Base-by-base conservation (phyloP, 192 early-diverging fungal species). In the Rhizophagus prolifer region DNA sequence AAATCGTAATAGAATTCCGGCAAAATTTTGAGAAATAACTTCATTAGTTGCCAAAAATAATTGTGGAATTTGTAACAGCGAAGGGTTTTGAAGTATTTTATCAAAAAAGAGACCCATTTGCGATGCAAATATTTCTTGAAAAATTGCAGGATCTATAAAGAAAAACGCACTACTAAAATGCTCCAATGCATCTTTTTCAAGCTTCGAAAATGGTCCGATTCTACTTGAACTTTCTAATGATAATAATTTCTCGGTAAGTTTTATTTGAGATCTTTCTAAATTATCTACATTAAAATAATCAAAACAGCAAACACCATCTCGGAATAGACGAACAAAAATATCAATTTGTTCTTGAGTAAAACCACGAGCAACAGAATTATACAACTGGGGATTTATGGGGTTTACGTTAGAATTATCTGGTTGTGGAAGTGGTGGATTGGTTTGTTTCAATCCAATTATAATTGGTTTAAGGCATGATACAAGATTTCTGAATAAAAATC, bases 71-170 rank as follows among this genome's bases (percentile, higher is more conserved):
- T 92, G 90, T 9, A 96, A 81, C 12, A 95, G 86, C 21, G 92
- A 86, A 14, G 87, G 86, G 78, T 97, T 93, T 67, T 86, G 82
- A 28, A 97, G 75, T 77, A 94, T 95, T 26, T 92, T 88, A 7
- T 95, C 90, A 78, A 97, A 95, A 8, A 97, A 88, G 71, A 87
- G 93, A 12, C 88, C 90, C 68, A 98, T 91, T 79, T 98, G 93
- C 13, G 93, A 92, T 8, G 92, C 85, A 76, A 97, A 95, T n/a
- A 97, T 91, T 81, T 99, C 97, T 79, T 98, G 96, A 81, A 97
- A 98, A 3, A 95, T 88, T 6, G 94, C 89, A 5, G 95, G 93
- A 72, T 98, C 95, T 16, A 97, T 79, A 41, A 85, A 81, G 12
- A 91, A 90, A 79, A 97, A 97, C 8, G 93, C 89, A 23, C 91